Evolutionary conservation across 2,329 filamentous ascomycete genomes (phyloP).

Genomic region (Eurotiales sp.): DNA sequence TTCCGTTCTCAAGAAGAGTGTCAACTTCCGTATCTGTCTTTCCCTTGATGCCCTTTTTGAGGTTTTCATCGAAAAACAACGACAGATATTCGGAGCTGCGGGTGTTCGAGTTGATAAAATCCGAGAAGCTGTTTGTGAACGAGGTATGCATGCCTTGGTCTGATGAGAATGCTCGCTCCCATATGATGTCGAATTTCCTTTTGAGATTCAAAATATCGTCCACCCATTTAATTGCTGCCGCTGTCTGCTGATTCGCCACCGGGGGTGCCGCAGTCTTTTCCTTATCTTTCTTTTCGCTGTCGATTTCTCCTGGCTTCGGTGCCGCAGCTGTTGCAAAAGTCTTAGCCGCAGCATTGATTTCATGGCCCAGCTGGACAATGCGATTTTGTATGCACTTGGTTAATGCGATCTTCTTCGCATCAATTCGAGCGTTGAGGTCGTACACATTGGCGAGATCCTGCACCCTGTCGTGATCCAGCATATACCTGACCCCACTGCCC

Average conservation of each 20-base stretch:
- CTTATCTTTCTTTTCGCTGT: constrained; percentile 48
- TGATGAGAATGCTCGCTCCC: constrained; percentile 65
- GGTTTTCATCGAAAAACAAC: constrained; percentile 92
- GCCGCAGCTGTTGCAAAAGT: constrained; percentile 55
- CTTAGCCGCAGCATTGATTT: constrained; percentile 68
- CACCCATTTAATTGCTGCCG: constrained; percentile 89
- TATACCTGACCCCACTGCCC: constrained; percentile 74
- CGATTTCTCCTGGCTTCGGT: constrained; percentile 45
- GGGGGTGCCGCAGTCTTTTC: constrained; percentile 40
- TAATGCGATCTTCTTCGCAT: constrained; percentile 67
- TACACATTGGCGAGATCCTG: constrained; percentile 80
- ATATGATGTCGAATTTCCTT: constrained; percentile 82
- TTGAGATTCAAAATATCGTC: constrained; percentile 84
- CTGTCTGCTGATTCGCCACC: constrained; percentile 75
- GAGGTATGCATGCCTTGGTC: constrained; percentile 78
- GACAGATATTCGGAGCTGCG: constrained; percentile 90
- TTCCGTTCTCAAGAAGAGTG: constrained; percentile 78
- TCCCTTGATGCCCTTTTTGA: constrained; percentile 89
- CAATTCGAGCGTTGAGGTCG: constrained; percentile 71
- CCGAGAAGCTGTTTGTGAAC: constrained; percentile 79
- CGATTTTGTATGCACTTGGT: constrained; percentile 68
- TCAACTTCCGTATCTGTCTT: constrained; percentile 90
- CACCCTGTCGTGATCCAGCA: constrained; percentile 85
- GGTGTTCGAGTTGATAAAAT: constrained; percentile 88
- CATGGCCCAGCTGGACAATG: constrained; percentile 73